Percentiles rank a stretch among this genome's conserved stretches.
phyloP scores from a whole-genome alignment of 805 yeast species.

The Candida germanica region DNA sequence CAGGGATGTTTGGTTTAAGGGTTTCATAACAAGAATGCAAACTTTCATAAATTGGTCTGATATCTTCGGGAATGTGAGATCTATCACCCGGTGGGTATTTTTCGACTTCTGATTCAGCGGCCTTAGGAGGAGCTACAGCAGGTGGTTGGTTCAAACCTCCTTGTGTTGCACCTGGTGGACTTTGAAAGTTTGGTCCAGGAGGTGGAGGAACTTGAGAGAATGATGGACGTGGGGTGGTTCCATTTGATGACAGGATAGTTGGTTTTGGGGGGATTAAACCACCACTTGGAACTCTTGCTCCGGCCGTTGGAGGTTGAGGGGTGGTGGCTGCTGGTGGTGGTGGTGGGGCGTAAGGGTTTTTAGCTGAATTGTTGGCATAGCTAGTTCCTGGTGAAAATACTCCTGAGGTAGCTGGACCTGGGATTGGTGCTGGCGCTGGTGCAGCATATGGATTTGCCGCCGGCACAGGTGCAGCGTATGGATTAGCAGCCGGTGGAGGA shows the following conservation, averaged over 20 bases:
- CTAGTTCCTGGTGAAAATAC: not conserved
- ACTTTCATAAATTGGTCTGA: conserved; percentile 55
- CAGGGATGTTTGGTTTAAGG: conserved; percentile 73
- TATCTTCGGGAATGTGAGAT: conserved; percentile 58
- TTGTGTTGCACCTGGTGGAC: conserved; percentile 4
- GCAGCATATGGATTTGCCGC: conserved; percentile 15
- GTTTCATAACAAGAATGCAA: conserved; percentile 54
- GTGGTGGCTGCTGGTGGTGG: conserved; percentile 3
- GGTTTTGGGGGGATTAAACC: conserved; percentile 13
- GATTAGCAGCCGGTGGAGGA: conserved; percentile 20
- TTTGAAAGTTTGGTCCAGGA: conserved; percentile 13
- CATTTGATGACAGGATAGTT: conserved; percentile 8
- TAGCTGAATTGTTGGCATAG: conserved; percentile 4
- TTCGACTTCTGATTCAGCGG: conserved; percentile 10
- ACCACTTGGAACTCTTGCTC: conserved; percentile 13
- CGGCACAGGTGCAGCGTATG: conserved; percentile 24
- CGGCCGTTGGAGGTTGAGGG: conserved; percentile 6
- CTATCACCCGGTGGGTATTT: conserved; percentile 64
- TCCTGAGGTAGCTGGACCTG: not conserved
- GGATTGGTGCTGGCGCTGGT: conserved; percentile 9
- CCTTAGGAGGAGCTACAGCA: conserved; percentile 15
- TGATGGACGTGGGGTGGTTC: conserved; percentile 9
- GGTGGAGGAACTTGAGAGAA: conserved; percentile 24
- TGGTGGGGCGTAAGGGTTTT: conserved; percentile 16
- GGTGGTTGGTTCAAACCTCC: conserved; percentile 10